Evolutionary conservation across 371 early-diverging fungal genomes (phyloP).

Genomic region (Umbelopsis sp.): DNA sequence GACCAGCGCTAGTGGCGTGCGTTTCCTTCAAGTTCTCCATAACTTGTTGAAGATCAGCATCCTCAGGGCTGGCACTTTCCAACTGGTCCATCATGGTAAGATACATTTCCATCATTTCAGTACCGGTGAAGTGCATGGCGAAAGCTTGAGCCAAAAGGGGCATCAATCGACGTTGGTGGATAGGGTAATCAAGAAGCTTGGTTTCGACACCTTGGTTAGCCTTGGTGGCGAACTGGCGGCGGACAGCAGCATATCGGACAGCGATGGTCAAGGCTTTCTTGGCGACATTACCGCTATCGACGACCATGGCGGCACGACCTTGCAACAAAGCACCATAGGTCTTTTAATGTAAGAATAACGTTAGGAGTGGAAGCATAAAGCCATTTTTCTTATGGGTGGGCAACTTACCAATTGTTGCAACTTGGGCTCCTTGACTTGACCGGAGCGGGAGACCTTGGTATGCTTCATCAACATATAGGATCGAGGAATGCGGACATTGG

Average conservation of each 20-base stretch:
- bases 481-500: slow-evolving; percentile 79
- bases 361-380: background rate
- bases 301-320: slow-evolving; percentile 91
- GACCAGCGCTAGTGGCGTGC: slow-evolving; percentile 90
- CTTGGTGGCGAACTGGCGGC: slow-evolving; percentile 81
- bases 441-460: slow-evolving; percentile 85
- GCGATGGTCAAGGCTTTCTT: slow-evolving; percentile 93
- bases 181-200: slow-evolving; percentile 89
- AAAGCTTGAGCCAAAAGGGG: slow-evolving; percentile 89
- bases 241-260: slow-evolving; percentile 88
- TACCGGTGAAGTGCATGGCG: slow-evolving; percentile 90
- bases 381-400: background rate
- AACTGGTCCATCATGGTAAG: slow-evolving; percentile 75
- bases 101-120: slow-evolving; percentile 82
- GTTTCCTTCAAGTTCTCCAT: slow-evolving; percentile 86
- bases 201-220: slow-evolving; percentile 69
- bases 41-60: slow-evolving; percentile 67
- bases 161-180: slow-evolving; percentile 91
- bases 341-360: slow-evolving; percentile 41
- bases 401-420: slow-evolving; percentile 46
- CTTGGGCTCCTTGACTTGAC: slow-evolving; percentile 72
- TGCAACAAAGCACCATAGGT: slow-evolving; percentile 91
- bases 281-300: slow-evolving; percentile 84
- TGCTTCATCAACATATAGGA: slow-evolving; percentile 91
- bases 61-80: slow-evolving; percentile 68